Evolutionary conservation across 129 eudicot species (phyloP).

Genomic region (Glebionis coronaria): DNA sequence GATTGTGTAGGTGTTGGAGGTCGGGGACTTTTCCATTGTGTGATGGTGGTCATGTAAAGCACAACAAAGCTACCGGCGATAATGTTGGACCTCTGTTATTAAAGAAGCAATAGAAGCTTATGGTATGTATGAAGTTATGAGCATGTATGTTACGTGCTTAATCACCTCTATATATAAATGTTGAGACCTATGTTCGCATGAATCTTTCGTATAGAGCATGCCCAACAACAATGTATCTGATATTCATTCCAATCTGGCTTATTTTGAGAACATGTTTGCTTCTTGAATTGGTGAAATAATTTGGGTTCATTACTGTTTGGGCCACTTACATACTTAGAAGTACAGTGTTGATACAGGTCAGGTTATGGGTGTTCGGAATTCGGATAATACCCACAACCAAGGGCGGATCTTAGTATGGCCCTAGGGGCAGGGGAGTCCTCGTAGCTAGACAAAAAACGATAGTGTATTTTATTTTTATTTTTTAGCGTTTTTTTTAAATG

Average conservation of each 20-base stretch:
- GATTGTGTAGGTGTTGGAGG: conserved; percentile 85
- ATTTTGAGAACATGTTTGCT: not conserved
- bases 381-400: no score
- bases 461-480: no score
- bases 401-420: no score
- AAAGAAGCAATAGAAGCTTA: conserved; percentile 53
- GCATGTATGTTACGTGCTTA: conserved; percentile 11
- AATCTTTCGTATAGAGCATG: conserved; percentile 24
- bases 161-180: not conserved
- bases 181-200: no score
- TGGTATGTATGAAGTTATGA: conserved; percentile 13
- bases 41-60: conserved; percentile 92
- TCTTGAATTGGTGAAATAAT: no score
- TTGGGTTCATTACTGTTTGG: no score
- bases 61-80: conserved; percentile 95
- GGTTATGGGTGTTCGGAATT: no score
- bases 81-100: conserved; percentile 91
- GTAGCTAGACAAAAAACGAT: no score
- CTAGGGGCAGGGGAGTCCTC: no score
- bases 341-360: no score
- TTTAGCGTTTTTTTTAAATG: no score
- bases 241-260: not conserved
- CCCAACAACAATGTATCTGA: not conserved
- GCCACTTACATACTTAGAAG: no score
- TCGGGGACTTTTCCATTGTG: conserved; percentile 92